Base-by-base conservation (phyloP, 2,329 filamentous ascomycete genomes). In the Neonectria sp. region DNA sequence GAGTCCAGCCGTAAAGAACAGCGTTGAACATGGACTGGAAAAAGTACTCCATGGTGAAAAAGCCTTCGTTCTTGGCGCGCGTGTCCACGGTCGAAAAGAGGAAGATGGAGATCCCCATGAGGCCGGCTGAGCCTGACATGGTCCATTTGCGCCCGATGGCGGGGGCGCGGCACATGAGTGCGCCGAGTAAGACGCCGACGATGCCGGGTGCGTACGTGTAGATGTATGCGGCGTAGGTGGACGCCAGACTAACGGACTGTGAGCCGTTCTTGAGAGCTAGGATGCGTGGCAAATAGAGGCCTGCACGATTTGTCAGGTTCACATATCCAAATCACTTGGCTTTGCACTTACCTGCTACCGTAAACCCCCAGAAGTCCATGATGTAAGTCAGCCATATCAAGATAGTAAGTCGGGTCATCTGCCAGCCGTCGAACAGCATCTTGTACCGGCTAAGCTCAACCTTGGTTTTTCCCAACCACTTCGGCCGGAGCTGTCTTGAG, bases 151-250 rank as follows among this genome's bases (percentile, higher is more conserved):
- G 40, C 69, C 81, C 81, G 33, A 83, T 72, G 13, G 77, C 72
- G 24, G 82, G 82, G 0, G 83, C 68, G 12, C 75, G 80, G 40
- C 81, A 80, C 9, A 85, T 81, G 1, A 79, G 70, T 0, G 83
- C 80, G 1, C 85, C 86, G 3, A 87, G 73, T 0, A 87, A 75
- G 1, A 88, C 86, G 25, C 85, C 86, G 0, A 87, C 65, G 9
- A 86, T 83, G 3, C 86, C 86, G 0, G 86, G 86, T 0, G 83
- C 79, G 75, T 88, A 88, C 2, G 87, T 88, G 71, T 85, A 86
- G 37, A 89, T 82, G 74, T 88, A 88, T 4, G 81, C 84, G 21
- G 84, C 82, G 69, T 89, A 89, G 0, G 86, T 88, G 9, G 71
- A 82, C 73, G 58, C 72, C 12, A 88, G 80, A 3, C 82, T 82